phyloP scores from a whole-genome alignment of 106 monocot species.

The Vanilla planifolia region DNA sequence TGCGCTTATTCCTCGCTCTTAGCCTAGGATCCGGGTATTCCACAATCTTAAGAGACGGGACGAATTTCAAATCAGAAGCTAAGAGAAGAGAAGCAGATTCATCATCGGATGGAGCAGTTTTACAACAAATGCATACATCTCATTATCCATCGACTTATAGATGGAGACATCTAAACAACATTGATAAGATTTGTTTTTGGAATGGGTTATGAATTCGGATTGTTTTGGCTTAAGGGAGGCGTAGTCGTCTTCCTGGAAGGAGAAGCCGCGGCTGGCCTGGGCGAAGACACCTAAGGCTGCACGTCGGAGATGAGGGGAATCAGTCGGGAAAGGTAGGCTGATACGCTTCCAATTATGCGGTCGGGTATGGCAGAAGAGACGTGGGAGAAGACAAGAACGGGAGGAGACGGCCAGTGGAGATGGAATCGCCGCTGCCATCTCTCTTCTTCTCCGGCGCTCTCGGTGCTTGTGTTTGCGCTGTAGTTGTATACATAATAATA shows the following conservation, averaged over 20 bases:
- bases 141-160: not conserved
- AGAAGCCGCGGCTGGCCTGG: constrained; percentile 32
- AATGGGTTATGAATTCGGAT: not conserved
- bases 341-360: not conserved
- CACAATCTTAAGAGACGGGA: constrained; percentile 66
- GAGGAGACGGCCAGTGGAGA: constrained; percentile 11
- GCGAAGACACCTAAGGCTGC: constrained; percentile 6
- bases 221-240: constrained; percentile 22
- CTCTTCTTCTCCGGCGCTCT: not conserved
- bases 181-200: not conserved
- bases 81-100: not conserved
- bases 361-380: not conserved
- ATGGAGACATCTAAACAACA: not conserved
- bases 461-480: too few relatives aligned
- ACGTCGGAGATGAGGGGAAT: not conserved
- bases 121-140: not conserved
- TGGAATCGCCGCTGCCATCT: constrained; percentile 31
- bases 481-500: too few relatives aligned
- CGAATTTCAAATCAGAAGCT: constrained; percentile 66
- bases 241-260: constrained; percentile 20
- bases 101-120: not conserved
- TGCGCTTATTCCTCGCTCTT: constrained; percentile 83
- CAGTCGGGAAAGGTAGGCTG: not conserved
- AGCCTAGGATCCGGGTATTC: constrained; percentile 86
- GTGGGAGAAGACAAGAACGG: constrained; percentile 6